Evolutionary conservation across 768 basidiomycete species (phyloP), one percentile per base, ranked within the genome.

Genomic region (Leucocoprinus sp.): DNA sequence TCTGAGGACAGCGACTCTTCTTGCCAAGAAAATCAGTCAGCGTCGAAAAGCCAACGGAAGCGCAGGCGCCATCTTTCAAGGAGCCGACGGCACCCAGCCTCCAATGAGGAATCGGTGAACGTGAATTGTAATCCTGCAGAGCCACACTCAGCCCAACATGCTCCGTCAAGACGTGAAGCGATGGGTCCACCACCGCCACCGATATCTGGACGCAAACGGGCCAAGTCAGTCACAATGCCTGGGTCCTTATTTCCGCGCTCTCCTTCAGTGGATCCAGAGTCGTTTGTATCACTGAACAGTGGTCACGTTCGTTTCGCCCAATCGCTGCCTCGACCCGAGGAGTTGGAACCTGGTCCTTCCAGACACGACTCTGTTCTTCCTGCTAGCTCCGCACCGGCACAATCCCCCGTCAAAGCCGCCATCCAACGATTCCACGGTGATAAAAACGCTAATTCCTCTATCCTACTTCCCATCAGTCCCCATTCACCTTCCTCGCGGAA

Each of bases 231-330:
- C 0, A 80, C 78, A 1, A 90, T 90, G 86, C 87, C 86, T 17
- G 87, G 86, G 6, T 75, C 87, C 1, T 73, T 90, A 9, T 85
- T 80, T 56, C 76, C 84, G 4, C 78, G 84, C 7, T 85, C 87
- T 0, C 71, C 77, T 0, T 84, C 84, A n/a, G 65, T 78, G 9
- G 64, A 78, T 23, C 76, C 79, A n/a, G 66, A 66, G 62, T 70
- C 21, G 14, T 21, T 14, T 7, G 28, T 15, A n/a, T 26, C 35
- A 0, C 6, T 17, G 8, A 37, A 45, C 24, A 28, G 28, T 14
- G 18, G 28, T 27, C 37, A 21, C 12, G 44, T 45, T 9, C 34
- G 37, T 22, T 45, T 45, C 19, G 28, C 19, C 1, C 44, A 36
- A n/a, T 12, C 37, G 22, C 19, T 12, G 5, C 28, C 37, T 7